Evolutionary conservation across 1,284 basidiomycete species (phyloP), one percentile per base, ranked within the genome.

Genomic region (Malassezia sympodialis): DNA sequence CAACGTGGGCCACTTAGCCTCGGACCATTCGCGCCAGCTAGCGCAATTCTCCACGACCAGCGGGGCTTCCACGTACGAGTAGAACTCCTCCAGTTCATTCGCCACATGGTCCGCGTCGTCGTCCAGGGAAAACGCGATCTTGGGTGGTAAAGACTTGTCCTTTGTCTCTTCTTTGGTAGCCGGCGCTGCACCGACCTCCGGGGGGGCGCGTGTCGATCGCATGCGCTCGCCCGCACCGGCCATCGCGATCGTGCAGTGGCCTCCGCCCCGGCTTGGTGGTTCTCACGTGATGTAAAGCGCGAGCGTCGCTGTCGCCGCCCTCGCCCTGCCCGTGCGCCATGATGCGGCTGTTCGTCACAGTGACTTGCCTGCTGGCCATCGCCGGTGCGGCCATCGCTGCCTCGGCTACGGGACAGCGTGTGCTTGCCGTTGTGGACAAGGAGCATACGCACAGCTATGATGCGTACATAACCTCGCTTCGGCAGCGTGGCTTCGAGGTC

Each of bases 51-150:
- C 88, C 3, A 83, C 82, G 14, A 91, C 84, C 73, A 90, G 87
- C 0, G 86, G 83, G 79, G 90, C 89, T 78, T 98, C 93, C 55
- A 93, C 85, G 77, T 96, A 98, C 24, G 90, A 90, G 77, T 94
- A 98, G 77, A 98, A 96, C 77, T 98, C 94, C 62, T 96, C 88
- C 43, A 99, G 85, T 76, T 96, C 94, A 67, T 88, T 87, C 80
- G 91, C 85, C 41, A 96, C 83, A 15, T 86, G 88, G 76, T 96
- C 90, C 68, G 93, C 88, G 73, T 98, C 93, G 26, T 75, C 72
- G 23, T 72, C 53, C 10, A 68, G 56, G 17, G 69, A 61, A 35
- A 68, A 73, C 27, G 40, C n/a, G 31, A 55, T 30, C 21, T 45
- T 37, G 4, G 41, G 41, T 6, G 24, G 17, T 4, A 17, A 6